phyloP scores from a whole-genome alignment of 306 rosid genomes.

The Lablab purpureus region DNA sequence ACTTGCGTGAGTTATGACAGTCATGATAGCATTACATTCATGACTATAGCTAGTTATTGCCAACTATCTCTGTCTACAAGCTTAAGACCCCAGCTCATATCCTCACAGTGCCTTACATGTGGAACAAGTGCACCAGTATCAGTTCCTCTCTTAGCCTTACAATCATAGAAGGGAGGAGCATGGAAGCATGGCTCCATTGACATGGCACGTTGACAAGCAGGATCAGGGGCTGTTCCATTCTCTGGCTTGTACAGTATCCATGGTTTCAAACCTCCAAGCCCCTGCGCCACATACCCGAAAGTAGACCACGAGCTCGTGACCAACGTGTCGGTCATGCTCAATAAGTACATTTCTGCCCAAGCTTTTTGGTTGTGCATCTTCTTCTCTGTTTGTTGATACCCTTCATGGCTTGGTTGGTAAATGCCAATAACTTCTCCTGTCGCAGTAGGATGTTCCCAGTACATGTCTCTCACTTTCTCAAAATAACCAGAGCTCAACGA shows the following conservation, averaged over 20 bases:
- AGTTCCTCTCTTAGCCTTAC: slow-evolving; percentile 66
- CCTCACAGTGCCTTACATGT: slow-evolving; percentile 80
- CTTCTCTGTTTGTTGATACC: slow-evolving; percentile 72
- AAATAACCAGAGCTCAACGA: slow-evolving; percentile 68
- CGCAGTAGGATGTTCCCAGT: slow-evolving; percentile 68
- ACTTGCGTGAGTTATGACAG: slow-evolving; percentile 21
- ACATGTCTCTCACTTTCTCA: slow-evolving; percentile 66
- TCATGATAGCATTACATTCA: background rate
- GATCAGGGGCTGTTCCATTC: slow-evolving; percentile 65
- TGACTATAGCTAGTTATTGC: slow-evolving; percentile 16
- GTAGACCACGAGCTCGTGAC: slow-evolving; percentile 86
- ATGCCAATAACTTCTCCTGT: slow-evolving; percentile 66
- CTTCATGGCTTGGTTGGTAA: slow-evolving; percentile 83
- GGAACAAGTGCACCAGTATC: slow-evolving; percentile 71
- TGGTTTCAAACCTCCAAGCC: slow-evolving; percentile 77
- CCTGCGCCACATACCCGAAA: slow-evolving; percentile 81
- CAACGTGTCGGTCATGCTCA: slow-evolving; percentile 67
- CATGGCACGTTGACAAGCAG: slow-evolving; percentile 64
- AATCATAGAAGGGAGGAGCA: slow-evolving; percentile 77
- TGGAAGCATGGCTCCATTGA: slow-evolving; percentile 87
- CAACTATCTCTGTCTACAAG: slow-evolving; percentile 51
- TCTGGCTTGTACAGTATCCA: slow-evolving; percentile 77
- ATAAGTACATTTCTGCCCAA: slow-evolving; percentile 73
- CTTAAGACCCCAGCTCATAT: slow-evolving; percentile 90
- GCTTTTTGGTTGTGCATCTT: slow-evolving; percentile 70